A percentile compares a stretch with the other conserved stretches of the same genome.
These are phyloP conservation scores for Crataegus laevigata DNA, from an alignment of 306 rosid species.

Conservation along the genomic window DNA sequence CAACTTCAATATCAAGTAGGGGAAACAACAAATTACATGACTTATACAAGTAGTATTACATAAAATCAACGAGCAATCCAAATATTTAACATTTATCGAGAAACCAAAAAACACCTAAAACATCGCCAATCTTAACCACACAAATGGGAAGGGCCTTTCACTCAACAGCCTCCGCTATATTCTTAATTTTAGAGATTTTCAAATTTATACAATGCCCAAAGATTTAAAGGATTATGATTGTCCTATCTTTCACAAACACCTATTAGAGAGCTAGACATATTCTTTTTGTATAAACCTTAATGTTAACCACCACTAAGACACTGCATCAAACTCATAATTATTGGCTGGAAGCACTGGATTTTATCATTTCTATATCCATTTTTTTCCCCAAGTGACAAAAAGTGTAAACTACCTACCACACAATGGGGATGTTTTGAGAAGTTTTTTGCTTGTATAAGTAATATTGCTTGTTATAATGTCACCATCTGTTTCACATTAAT, in stretches of 20 bases:
- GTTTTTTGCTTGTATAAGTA: not conserved
- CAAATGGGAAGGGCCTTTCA: too few species aligned
- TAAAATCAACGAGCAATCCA: too few species aligned
- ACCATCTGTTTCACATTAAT: not conserved
- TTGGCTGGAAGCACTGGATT: not conserved
- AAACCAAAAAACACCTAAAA: too few species aligned
- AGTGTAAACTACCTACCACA: not conserved
- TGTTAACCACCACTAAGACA: not conserved
- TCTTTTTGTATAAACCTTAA: not conserved
- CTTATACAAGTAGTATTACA: too few species aligned
- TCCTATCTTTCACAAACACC: not conserved
- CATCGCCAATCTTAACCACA: not conserved
- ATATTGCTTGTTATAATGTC: conserved; percentile 16
- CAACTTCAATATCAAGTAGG: not conserved
- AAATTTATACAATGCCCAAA: too few species aligned
- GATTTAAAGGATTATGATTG: not conserved
- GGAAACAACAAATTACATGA: not conserved
- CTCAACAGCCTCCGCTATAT: too few species aligned
- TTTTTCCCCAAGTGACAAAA: not conserved
- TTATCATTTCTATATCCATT: not conserved
- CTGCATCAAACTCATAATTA: not conserved
- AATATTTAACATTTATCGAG: too few species aligned
- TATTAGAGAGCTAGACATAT: not conserved
- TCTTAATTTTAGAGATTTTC: too few species aligned
- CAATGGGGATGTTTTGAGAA: not conserved